phyloP scores from a whole-genome alignment of 108 stramenopile genomes.

The Schizochytrium sp. region DNA sequence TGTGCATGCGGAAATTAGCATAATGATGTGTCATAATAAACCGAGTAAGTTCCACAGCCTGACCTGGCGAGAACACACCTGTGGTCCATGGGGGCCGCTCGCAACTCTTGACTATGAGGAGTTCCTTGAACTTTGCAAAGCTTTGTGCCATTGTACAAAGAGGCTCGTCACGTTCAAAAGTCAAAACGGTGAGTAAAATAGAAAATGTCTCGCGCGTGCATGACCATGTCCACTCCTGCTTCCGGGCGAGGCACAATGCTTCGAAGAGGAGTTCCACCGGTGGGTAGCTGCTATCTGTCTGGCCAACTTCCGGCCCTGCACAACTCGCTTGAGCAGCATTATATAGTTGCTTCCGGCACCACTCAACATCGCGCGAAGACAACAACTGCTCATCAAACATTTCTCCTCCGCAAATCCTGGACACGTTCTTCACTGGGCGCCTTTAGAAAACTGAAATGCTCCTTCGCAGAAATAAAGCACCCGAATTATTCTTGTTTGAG shows the following conservation, averaged over 20 bases:
- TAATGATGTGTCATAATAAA: conserved; percentile 17
- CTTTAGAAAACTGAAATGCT: not conserved
- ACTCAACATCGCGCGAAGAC: conserved; percentile 1
- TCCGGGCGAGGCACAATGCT: conserved; percentile 6
- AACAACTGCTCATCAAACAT: conserved; percentile 9
- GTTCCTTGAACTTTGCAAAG: conserved; percentile 52
- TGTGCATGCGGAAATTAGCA: conserved; percentile 13
- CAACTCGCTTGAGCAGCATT: not conserved
- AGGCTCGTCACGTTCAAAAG: conserved; percentile 24
- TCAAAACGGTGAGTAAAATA: not conserved
- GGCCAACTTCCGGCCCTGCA: not conserved
- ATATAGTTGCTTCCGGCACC: not conserved
- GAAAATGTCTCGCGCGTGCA: not conserved
- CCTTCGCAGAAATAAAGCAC: not conserved
- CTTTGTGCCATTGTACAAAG: conserved; percentile 31
- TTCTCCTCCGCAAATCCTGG: not conserved
- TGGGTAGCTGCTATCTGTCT: not conserved
- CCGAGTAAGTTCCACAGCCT: not conserved
- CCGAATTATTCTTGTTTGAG: no score
- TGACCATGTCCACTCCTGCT: not conserved
- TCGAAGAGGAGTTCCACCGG: conserved; percentile 21
- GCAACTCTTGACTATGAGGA: conserved; percentile 17
- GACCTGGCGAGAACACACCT: conserved; percentile 3
- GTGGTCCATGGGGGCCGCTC: conserved; percentile 44
- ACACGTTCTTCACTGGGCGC: not conserved